Percentiles rank a stretch among this genome's conserved stretches.
Conservation (phyloP, 2,329 filamentous ascomycete genomes). For the Alternaria arborescens region DNA sequence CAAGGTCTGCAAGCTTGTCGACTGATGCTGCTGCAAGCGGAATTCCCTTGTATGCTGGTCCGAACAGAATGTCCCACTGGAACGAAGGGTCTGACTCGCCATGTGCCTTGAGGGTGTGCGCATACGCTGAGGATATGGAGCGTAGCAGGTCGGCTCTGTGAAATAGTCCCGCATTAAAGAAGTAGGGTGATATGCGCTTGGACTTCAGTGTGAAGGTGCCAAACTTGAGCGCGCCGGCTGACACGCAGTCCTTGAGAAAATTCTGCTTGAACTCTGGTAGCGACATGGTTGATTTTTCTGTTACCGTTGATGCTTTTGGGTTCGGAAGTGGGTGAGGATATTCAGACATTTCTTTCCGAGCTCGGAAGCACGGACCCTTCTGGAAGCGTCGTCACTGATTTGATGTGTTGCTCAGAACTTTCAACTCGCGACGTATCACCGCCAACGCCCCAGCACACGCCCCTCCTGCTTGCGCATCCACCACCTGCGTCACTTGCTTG, state of each 20-base stretch:
- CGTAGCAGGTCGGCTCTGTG: constrained; percentile 80
- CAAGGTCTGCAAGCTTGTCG: constrained; percentile 76
- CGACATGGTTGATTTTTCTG: constrained; percentile 20
- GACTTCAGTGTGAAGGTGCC: constrained; percentile 92
- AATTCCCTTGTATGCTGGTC: constrained; percentile 96
- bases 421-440: constrained; percentile 18
- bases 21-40: constrained; percentile 82
- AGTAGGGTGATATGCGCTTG: constrained; percentile 89
- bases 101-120: constrained; percentile 64
- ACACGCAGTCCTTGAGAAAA: constrained; percentile 75
- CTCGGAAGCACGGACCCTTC: constrained; percentile 39
- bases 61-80: constrained; percentile 86
- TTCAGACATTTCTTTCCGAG: constrained; percentile 36
- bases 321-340: constrained; percentile 12
- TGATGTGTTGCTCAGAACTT: constrained; percentile 35
- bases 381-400: constrained; percentile 15
- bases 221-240: constrained; percentile 77
- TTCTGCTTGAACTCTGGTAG: constrained; percentile 66
- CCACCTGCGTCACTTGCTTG: constrained; percentile 18
- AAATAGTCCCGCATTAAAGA: constrained; percentile 96
- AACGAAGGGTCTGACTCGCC: constrained; percentile 55
- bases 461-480: constrained; percentile 42
- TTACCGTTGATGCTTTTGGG: neutral
- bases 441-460: constrained; percentile 25
- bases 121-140: constrained; percentile 83